Evolutionary conservation across 2,329 filamentous ascomycete genomes (phyloP), one percentile per base, ranked within the genome.

Genomic region (Colletotrichum melonis): DNA sequence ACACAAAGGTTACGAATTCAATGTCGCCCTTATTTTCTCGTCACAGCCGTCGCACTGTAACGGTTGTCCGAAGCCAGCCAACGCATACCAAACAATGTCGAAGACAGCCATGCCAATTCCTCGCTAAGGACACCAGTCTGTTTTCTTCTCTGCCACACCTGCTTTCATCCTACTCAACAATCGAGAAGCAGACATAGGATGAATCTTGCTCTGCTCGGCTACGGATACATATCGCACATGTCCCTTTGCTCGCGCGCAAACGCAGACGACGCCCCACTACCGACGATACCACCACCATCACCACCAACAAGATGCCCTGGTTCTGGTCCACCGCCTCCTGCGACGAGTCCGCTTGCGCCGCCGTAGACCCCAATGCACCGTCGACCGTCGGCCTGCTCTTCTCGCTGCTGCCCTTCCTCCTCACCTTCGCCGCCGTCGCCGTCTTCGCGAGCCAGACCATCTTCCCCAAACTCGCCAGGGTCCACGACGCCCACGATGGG

Each of bases 381-480:
- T 75, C 73, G 16, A 79, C 83, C 54, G 78, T 87, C 46, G 83
- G 87, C 57, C 84, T 87, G 38, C 80, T 91, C 49, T 76, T 92
- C 63, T 87, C 94, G 71, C 90, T 94, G 28, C 87, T 89, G 4
- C 94, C 94, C 0, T 94, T 97, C 81, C 80, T 94, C 72, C 81
- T 91, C 72, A 93, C 94, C 49, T 96, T 96, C 82, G 76, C 90
- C 75, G 78, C 89, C 63, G 89, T 93, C 76, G 89, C 88, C 63
- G 78, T 89, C 46, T 82, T 93, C 67, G 92, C 93, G 63, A 88
- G 91, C 63, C 88, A 90, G 46, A 92, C 90, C 77, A 83, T 97
- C 22, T 95, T 94, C 78, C 94, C 94, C 4, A 84, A 90, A n/a
- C 88, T 97, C 9, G 91, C 92, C 54, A 87, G 87, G 73, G 78